Evolutionary conservation across 2,329 filamentous ascomycete species (phyloP).

Genomic region (Talaromyces sp.): DNA sequence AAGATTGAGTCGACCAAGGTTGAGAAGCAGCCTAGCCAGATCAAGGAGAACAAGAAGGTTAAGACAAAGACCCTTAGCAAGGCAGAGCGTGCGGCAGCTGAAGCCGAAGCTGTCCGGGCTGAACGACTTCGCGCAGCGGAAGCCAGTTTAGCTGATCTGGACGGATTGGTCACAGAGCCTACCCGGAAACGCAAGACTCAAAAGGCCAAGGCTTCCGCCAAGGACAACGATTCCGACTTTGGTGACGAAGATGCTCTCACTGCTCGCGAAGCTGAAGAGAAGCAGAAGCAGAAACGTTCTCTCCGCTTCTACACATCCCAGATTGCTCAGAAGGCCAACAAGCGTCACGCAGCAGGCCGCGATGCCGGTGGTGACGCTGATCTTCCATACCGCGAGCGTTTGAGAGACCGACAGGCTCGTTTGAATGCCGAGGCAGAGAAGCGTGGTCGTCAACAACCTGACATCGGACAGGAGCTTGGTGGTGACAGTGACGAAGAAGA

Average conservation of each 20-base stretch:
- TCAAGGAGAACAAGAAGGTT: conserved; percentile 39
- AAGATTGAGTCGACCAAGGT: conserved; percentile 12
- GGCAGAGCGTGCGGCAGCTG: conserved; percentile 53
- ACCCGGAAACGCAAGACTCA: conserved; percentile 49
- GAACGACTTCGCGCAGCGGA: conserved; percentile 61
- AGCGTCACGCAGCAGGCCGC: conserved; percentile 66
- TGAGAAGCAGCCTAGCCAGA: conserved; percentile 37
- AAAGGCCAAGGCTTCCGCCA: conserved; percentile 35
- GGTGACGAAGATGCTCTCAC: conserved; percentile 85
- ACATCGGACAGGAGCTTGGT: conserved; percentile 68
- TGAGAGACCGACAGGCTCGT: conserved; percentile 81
- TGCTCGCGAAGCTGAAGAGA: conserved; percentile 77
- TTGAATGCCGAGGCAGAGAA: conserved; percentile 87
- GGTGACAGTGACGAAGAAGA: conserved; percentile 71
- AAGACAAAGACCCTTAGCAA: conserved; percentile 53
- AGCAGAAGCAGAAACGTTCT: conserved; percentile 85
- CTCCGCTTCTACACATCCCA: conserved; percentile 98
- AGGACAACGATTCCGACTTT: conserved; percentile 77
- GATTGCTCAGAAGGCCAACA: conserved; percentile 91
- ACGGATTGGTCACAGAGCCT: conserved; percentile 58
- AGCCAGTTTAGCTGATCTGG: conserved; percentile 73
- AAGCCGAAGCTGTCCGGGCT: conserved; percentile 56
- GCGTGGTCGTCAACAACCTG: conserved; percentile 67
- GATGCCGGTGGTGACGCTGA: conserved; percentile 63
- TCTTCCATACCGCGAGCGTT: conserved; percentile 80